Evolutionary conservation across 192 early-diverging fungal genomes (phyloP), one percentile per base, ranked within the genome.

Genomic region (Backusella tuberculispora): DNA sequence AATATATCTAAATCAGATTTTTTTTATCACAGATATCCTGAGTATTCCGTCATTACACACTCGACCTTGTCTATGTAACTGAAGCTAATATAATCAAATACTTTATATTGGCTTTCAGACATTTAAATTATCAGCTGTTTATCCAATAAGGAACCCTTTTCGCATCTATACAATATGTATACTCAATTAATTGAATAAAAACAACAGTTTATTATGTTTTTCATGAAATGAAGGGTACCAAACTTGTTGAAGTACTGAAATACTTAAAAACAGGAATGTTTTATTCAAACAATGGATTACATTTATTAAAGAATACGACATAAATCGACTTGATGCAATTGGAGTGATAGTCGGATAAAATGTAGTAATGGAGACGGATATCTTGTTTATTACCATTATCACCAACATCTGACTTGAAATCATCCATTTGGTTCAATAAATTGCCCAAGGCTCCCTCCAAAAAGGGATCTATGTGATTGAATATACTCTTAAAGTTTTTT

Each of bases 251-350:
- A 5, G 66, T 38, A 67, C 21, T 43, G 29, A 67, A 67, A 34
- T 67, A 67, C 38, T 67, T 67, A n/a, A 67, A 67, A 4, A 67
- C 17, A 42, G 66, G 66, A 34, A 67, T 67, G 29, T 42, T 38
- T 5, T 67, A 34, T 67, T 67, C 66, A 67, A 5, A 5, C 4
- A 67, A 67, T 4, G 66, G 66, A 67, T 34, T 67, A 43, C 66
- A 38, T 34, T 67, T 38, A 67, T 67, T 67, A 1, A 38, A n/a
- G 41, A n/a, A 5, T n/a, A n/a, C 41, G 21, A 34, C 4, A 15
- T 34, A 34, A 34, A n/a, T 7, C 38, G 66, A 38, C 29, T 67
- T 67, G 66, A 2, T 67, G 29, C 66, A 67, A 34, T 67, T 67
- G 5, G 66, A 34, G 29, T 67, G 66, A 43, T 67, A 67, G 17